These are phyloP conservation scores for Fragaria iinumae DNA, from an alignment of 306 rosid species.

Conservation along the genomic window DNA sequence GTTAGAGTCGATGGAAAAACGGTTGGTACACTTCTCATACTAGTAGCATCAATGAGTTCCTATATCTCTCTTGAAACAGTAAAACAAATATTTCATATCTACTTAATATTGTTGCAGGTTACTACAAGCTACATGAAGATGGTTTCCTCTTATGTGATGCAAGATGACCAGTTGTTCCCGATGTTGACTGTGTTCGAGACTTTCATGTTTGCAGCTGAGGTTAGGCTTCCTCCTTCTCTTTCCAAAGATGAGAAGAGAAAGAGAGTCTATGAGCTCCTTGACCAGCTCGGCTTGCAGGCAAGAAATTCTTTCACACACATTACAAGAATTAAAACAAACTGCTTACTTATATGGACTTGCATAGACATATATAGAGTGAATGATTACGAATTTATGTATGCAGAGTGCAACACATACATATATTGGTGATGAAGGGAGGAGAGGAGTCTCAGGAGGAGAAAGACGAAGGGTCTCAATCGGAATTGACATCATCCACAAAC, in stretches of 20 bases:
- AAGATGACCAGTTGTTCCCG: conserved; percentile 86
- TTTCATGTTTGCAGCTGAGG: conserved; percentile 87
- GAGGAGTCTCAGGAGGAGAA: conserved; percentile 94
- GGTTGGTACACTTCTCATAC: conserved; percentile 14
- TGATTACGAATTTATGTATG: conserved; percentile 10
- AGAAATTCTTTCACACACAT: background rate
- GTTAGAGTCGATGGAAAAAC: conserved; percentile 72
- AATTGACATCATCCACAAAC: conserved; percentile 79
- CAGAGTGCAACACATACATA: conserved; percentile 76
- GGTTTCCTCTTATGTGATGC: conserved; percentile 97
- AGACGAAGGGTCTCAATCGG: conserved; percentile 83
- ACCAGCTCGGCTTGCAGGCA: conserved; percentile 77
- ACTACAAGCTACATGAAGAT: conserved; percentile 83
- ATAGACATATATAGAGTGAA: background rate
- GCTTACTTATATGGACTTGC: background rate
- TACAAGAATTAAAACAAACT: background rate
- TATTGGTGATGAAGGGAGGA: conserved; percentile 77
- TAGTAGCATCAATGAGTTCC: background rate
- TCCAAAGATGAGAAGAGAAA: conserved; percentile 60
- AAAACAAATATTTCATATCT: no score
- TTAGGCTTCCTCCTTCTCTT: conserved; percentile 81
- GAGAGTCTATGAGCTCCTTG: conserved; percentile 69
- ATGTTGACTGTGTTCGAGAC: conserved; percentile 86
- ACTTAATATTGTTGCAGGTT: conserved; percentile 39
- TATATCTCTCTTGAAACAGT: background rate